phyloP scores from a whole-genome alignment of 805 yeast species.

The Sugiyamaella boreocaroliniensis region DNA sequence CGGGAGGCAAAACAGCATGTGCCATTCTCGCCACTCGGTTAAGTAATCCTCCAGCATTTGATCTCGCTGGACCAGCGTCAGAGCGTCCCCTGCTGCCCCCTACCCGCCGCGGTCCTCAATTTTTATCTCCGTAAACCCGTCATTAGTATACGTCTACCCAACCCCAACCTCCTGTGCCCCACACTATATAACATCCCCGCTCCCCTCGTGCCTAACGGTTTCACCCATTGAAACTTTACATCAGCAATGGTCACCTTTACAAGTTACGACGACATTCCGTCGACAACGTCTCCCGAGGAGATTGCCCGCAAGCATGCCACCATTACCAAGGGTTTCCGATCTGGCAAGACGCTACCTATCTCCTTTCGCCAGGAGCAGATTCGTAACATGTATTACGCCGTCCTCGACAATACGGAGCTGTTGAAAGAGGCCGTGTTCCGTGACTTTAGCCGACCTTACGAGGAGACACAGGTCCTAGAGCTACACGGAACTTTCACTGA shows the following conservation, averaged over 20 bases:
- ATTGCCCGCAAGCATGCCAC: conserved; percentile 43
- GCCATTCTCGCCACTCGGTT: too few relatives aligned
- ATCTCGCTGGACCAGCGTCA: too few relatives aligned
- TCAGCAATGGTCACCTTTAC: neutral
- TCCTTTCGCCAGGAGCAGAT: conserved; percentile 56
- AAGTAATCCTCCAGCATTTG: too few relatives aligned
- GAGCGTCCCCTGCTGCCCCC: too few relatives aligned
- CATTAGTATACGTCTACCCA: too few relatives aligned
- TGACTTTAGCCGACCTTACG: conserved; percentile 61
- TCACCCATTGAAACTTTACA: neutral
- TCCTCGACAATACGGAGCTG: conserved; percentile 51
- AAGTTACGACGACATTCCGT: conserved; percentile 14
- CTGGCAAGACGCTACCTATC: conserved; percentile 45
- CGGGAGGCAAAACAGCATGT: too few relatives aligned
- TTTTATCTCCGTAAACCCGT: too few relatives aligned
- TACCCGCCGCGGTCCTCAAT: too few relatives aligned
- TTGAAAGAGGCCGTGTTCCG: conserved; percentile 50
- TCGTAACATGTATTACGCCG: conserved; percentile 56
- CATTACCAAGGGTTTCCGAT: conserved; percentile 38
- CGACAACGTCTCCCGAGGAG: conserved; percentile 39
- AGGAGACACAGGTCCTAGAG: conserved; percentile 62
- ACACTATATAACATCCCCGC: neutral
- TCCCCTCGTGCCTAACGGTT: neutral
- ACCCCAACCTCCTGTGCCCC: neutral
- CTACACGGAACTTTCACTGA: conserved; percentile 46